Conservation (phyloP, 2,329 filamentous ascomycete species). For the Xylaria sp. region DNA sequence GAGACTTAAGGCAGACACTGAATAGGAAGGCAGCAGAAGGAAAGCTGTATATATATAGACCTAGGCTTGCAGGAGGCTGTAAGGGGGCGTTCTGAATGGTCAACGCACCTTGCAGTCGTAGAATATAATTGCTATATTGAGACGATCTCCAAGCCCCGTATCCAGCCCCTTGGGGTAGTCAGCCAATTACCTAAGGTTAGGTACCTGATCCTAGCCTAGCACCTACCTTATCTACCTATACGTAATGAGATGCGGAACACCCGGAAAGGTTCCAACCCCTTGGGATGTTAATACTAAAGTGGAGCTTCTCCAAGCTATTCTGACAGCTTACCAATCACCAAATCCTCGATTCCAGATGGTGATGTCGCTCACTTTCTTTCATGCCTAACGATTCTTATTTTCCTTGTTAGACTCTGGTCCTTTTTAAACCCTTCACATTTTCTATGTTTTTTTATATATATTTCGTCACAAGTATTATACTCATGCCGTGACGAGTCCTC, state of each 20-base stretch:
- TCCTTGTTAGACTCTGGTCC: not conserved
- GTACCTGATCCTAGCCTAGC: not conserved
- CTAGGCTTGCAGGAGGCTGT: too few species aligned
- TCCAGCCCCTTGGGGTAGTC: not conserved
- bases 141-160: too few species aligned
- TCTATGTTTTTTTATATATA: not conserved
- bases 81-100: too few species aligned
- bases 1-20: too few species aligned
- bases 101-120: too few species aligned
- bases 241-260: conserved; percentile 15
- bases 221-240: too few species aligned
- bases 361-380: not conserved
- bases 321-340: conserved; percentile 26
- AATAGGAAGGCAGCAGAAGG: too few species aligned
- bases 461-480: not conserved
- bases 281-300: conserved; percentile 21
- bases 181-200: not conserved
- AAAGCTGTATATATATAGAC: too few species aligned
- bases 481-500: not conserved
- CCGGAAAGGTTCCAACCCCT: conserved; percentile 30
- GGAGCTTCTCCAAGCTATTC: not conserved
- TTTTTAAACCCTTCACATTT: not conserved
- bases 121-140: too few species aligned
- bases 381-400: not conserved
- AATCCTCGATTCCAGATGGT: not conserved